Base-by-base conservation (phyloP, 495 filamentous ascomycete genomes). In the Sordaria brevicollis region DNA sequence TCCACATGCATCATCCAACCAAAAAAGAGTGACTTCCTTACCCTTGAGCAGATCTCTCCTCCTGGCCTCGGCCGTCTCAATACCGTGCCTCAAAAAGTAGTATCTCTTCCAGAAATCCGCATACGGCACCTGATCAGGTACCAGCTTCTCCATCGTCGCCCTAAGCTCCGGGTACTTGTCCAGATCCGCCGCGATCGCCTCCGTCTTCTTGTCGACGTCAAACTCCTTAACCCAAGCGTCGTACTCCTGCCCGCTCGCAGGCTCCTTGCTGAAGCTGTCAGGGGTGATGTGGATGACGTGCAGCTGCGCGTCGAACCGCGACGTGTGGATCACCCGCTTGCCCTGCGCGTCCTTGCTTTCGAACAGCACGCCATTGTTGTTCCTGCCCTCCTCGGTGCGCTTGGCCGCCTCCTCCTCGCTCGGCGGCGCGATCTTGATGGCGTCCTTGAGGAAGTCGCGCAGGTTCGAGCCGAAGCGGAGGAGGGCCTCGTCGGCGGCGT, bases 401-500 rank as follows among this genome's bases (percentile, higher is more conserved):
- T 79, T 76, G n/a, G 72, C 71, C 21, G 71, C 71, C 25, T 71
- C 69, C 5, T 78, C 75, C 9, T 71, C 80, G 17, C 74, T 72
- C 35, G 83, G 93, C 0, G 94, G 91, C 33, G 92, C 89, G 72
- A 99, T 92, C 67, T 88, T 92, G 36, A 99, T 91, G 43, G 95
- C 95, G 74, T 99, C 95, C 17, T 89, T 87, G 74, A 99, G 83
- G 81, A 96, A 98, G 80, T 94, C 91, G 10, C 93, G 86, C 65
- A 99, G 88, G 77, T 95, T 98, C 67, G 89, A 87, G 31, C 95
- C 95, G 76, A 98, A 99, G 68, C 91, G 93, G 72, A 97, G 80
- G 62, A 98, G 88, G 3, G 96, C 96, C 78, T 97, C 96, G 78
- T 99, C 95, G 21, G 95, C 95, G n/a, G 94, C 94, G 75, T 97